Evolutionary conservation across 306 rosid genomes (phyloP), one percentile per base, ranked within the genome.

Genomic region (Erythrophleum fordii): DNA sequence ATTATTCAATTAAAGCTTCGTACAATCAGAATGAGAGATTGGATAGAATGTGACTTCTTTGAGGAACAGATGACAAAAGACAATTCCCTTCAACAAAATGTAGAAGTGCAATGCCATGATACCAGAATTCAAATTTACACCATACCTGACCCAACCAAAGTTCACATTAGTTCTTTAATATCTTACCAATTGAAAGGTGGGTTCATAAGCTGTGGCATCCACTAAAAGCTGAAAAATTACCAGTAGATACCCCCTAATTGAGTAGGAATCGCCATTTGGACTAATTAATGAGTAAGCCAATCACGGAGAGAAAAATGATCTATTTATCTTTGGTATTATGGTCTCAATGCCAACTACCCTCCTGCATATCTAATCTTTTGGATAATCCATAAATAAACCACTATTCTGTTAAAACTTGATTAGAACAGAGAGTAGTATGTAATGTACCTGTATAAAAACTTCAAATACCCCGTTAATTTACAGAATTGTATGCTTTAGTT

Each of bases 401-500:
- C 68, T 84, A 81, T 28, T 86, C 73, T 59, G 81, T 81, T 83
- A 78, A 56, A 70, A 85, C 87, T 77, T 76, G 70, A 82, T 88
- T 86, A 87, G 78, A 84, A 82, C 73, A 79, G 81, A 83, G 81
- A 73, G 67, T 44, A 65, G 58, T 52, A 37, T 74, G 87, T 80
- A 90, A 37, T 74, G 86, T 81, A 95, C 94, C 93, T 90, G 91
- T 86, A 85, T 82, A 82, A 80, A 61, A 87, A 85, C 90, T 92
- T 80, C 25, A 79, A 73, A 81, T 56, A 44, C 68, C 85, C 77
- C 35, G 77, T 89, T 84, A 81, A 87, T 88, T 86, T 56, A 79
- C 79, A 77, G 53, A 90, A 66, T 86, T 78, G 61, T 69, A 78
- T 60, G 70, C 72, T 78, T 84, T 67, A 83, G 81, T 68, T 76